phyloP scores from a whole-genome alignment of 108 stramenopile genomes.

The Cyclotella distinguenda region DNA sequence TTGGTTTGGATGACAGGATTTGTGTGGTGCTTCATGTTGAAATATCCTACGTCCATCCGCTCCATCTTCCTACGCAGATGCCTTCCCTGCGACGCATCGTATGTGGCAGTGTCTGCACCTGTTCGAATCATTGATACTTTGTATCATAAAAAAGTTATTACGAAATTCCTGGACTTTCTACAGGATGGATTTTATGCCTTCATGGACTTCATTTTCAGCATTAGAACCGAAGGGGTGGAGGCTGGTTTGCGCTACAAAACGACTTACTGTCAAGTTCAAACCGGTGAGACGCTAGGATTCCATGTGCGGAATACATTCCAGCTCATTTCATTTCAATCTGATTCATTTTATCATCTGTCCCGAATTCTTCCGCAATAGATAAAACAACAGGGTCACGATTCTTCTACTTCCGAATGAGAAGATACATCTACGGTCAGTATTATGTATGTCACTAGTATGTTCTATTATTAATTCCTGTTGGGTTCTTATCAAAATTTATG shows the following conservation, averaged over 20 bases:
- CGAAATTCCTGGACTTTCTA: constrained; percentile 2
- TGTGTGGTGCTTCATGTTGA: constrained; percentile 46
- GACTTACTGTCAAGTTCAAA: constrained; percentile 28
- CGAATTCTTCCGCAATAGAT: constrained; percentile 11
- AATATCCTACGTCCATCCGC: constrained; percentile 44
- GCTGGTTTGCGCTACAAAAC: constrained; percentile 13
- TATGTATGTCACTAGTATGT: neutral
- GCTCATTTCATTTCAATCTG: neutral
- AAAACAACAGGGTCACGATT: constrained; percentile 33
- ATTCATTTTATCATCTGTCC: too few species aligned
- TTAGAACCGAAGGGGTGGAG: constrained; percentile 5
- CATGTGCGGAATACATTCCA: too few species aligned
- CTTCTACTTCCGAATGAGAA: constrained; percentile 50
- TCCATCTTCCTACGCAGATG: constrained; percentile 55
- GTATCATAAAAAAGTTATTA: constrained; percentile 20
- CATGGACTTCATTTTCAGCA: constrained; percentile 36
- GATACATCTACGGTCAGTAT: constrained; percentile 39
- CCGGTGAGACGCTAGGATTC: constrained; percentile 13
- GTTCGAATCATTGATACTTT: constrained; percentile 8
- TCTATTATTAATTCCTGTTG: neutral
- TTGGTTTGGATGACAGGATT: constrained; percentile 57
- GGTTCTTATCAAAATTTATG: neutral
- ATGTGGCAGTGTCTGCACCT: constrained; percentile 54
- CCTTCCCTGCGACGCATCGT: constrained; percentile 38
- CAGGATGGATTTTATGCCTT: constrained; percentile 4